Percentiles rank a stretch among this genome's conserved stretches.
phyloP scores from a whole-genome alignment of 805 yeast species.

The Myxozyma mucilagina region DNA sequence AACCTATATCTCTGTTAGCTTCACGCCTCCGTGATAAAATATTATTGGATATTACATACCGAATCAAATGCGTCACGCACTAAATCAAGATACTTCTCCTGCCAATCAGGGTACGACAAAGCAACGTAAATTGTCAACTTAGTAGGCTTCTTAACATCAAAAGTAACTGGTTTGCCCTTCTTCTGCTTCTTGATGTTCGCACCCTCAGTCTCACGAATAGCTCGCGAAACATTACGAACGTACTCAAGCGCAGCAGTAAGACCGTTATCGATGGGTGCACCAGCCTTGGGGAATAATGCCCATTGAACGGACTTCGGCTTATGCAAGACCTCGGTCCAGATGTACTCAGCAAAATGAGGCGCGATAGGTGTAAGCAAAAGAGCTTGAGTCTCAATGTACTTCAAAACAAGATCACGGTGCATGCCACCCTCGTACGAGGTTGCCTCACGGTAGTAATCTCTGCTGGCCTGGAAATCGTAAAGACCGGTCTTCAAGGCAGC shows the following conservation, averaged over 20 bases:
- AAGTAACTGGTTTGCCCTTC: constrained; percentile 78
- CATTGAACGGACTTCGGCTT: constrained; percentile 66
- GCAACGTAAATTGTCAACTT: constrained; percentile 73
- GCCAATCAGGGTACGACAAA: constrained; percentile 89
- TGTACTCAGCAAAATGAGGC: constrained; percentile 91
- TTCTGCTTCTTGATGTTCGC: constrained; percentile 74
- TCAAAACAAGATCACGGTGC: constrained; percentile 79
- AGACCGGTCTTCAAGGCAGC: constrained; percentile 86
- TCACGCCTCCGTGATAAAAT: background rate
- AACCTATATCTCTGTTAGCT: constrained; percentile 13
- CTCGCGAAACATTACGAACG: constrained; percentile 72
- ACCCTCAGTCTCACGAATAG: constrained; percentile 93
- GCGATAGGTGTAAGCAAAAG: constrained; percentile 87
- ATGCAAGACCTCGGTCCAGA: constrained; percentile 79
- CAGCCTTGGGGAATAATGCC: constrained; percentile 78
- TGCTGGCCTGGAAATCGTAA: constrained; percentile 90
- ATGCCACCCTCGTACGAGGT: constrained; percentile 56
- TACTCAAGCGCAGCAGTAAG: constrained; percentile 71
- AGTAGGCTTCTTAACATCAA: constrained; percentile 73
- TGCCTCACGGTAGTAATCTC: constrained; percentile 94
- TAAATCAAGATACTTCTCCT: constrained; percentile 72
- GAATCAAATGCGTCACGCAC: constrained; percentile 67
- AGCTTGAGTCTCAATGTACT: constrained; percentile 84
- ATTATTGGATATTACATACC: constrained; percentile 16
- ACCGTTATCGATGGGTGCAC: constrained; percentile 61